phyloP scores from a whole-genome alignment of 2,329 filamentous ascomycete genomes.

The Pseudodiploospora longispora region DNA sequence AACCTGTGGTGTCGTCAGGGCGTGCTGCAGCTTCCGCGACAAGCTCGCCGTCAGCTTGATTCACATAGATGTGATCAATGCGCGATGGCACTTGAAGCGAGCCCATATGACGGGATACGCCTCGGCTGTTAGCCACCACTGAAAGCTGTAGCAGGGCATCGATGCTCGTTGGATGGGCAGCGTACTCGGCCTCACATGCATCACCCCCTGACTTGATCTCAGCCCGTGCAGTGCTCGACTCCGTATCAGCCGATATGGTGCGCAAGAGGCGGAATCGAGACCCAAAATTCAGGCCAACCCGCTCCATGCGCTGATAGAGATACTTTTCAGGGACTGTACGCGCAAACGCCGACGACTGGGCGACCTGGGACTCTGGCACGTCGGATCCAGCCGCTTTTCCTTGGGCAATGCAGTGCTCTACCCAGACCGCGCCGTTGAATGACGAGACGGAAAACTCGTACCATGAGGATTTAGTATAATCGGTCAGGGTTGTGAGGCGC shows the following conservation, averaged over 20 bases:
- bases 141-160: constrained; percentile 25
- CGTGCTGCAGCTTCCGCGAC: too few species aligned
- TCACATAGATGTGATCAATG: too few species aligned
- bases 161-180: constrained; percentile 28
- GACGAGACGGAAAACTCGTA: constrained; percentile 11
- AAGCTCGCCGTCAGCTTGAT: too few species aligned
- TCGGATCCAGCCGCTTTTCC: constrained; percentile 3
- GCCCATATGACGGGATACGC: too few species aligned
- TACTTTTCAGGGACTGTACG: background rate
- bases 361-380: background rate
- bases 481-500: constrained; percentile 1
- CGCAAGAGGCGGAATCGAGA: background rate
- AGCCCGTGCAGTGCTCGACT: background rate
- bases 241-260: background rate
- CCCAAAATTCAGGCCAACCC: background rate
- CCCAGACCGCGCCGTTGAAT: constrained; percentile 17
- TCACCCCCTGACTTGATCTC: too few species aligned
- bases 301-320: background rate
- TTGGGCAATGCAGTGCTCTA: constrained; percentile 9
- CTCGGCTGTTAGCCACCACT: constrained; percentile 13
- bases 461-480: constrained; percentile 3
- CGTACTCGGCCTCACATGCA: constrained; percentile 9
- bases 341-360: too few species aligned
- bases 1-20: background rate
- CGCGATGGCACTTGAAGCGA: too few species aligned